A percentile compares a stretch with the other conserved stretches of the same genome.
Evolutionary conservation across 2,329 filamentous ascomycete genomes (phyloP).

Genomic region (Dothiorella sarmentorum): DNA sequence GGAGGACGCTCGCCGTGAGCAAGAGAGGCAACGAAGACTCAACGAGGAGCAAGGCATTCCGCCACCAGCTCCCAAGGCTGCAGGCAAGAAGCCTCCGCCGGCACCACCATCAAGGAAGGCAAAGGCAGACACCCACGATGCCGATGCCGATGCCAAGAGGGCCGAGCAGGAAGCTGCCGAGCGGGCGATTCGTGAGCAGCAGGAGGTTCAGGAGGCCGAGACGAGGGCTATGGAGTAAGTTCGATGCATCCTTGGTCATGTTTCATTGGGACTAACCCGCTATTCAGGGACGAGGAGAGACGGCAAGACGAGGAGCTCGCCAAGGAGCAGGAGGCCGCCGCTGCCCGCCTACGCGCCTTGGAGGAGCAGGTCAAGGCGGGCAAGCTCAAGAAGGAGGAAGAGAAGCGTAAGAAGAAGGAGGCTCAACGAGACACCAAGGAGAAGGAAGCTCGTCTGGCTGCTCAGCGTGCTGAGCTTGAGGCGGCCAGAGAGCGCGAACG

Average conservation of each 20-base stretch:
- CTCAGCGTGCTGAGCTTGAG: slow-evolving; percentile 87
- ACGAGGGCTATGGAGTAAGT: slow-evolving; percentile 81
- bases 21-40: slow-evolving; percentile 78
- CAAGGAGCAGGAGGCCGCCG: slow-evolving; percentile 74
- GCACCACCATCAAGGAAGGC: slow-evolving; percentile 75
- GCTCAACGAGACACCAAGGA: slow-evolving; percentile 82
- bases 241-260: neutral
- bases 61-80: slow-evolving; percentile 47
- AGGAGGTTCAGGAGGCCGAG: slow-evolving; percentile 70
- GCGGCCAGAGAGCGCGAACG: slow-evolving; percentile 85
- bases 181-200: slow-evolving; percentile 62
- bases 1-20: slow-evolving; percentile 83
- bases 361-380: slow-evolving; percentile 92
- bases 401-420: slow-evolving; percentile 88
- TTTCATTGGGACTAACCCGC: slow-evolving; percentile 30
- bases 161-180: slow-evolving; percentile 56
- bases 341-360: slow-evolving; percentile 78
- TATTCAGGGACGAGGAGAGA: slow-evolving; percentile 64
- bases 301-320: slow-evolving; percentile 77
- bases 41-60: slow-evolving; percentile 70
- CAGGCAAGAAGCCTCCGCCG: slow-evolving; percentile 54
- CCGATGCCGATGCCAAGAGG: slow-evolving; percentile 56
- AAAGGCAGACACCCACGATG: slow-evolving; percentile 56
- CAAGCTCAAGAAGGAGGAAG: slow-evolving; percentile 94
- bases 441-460: slow-evolving; percentile 78